Evolutionary conservation across 371 early-diverging fungal genomes (phyloP), one percentile per base, ranked within the genome.

Genomic region (Spiromyces aspiralis): DNA sequence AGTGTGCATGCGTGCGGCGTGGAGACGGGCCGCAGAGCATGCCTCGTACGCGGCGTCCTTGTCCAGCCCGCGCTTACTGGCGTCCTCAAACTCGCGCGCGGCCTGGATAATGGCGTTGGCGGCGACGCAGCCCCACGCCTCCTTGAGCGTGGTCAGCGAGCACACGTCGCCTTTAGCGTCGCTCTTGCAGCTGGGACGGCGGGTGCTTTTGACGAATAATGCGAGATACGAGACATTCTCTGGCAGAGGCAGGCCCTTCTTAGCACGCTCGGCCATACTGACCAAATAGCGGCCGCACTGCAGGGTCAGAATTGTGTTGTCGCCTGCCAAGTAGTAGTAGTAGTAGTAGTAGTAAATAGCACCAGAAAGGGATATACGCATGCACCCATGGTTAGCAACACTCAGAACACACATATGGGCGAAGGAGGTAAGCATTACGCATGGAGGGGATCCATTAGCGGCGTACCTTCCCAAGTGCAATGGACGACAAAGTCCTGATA

Each of bases 401-500:
- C n/a, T n/a, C n/a, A n/a, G n/a, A n/a, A n/a, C n/a, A n/a, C n/a
- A n/a, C n/a, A n/a, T n/a, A n/a, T n/a, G n/a, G n/a, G n/a, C n/a
- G n/a, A n/a, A n/a, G n/a, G n/a, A n/a, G n/a, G n/a, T n/a, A n/a
- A n/a, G n/a, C n/a, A n/a, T n/a, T n/a, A n/a, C n/a, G n/a, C n/a
- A n/a, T n/a, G n/a, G n/a, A n/a, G n/a, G n/a, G n/a, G n/a, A n/a
- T n/a, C n/a, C n/a, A n/a, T n/a, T n/a, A n/a, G n/a, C n/a, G n/a
- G n/a, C n/a, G n/a, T n/a, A n/a, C n/a, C n/a, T 62, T 86, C 91
- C 91, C 90, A 89, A 25, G 91, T 89, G 70, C 90, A 90, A 57
- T 90, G 90, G 23, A 90, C 90, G 43, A 89, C 86, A 70, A 90
- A 91, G 69, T 90, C 89, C 52, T 78, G 74, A 70, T 87, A 87